phyloP scores from a whole-genome alignment of 2,329 filamentous ascomycete species.

The Colletotrichum destructivum region DNA sequence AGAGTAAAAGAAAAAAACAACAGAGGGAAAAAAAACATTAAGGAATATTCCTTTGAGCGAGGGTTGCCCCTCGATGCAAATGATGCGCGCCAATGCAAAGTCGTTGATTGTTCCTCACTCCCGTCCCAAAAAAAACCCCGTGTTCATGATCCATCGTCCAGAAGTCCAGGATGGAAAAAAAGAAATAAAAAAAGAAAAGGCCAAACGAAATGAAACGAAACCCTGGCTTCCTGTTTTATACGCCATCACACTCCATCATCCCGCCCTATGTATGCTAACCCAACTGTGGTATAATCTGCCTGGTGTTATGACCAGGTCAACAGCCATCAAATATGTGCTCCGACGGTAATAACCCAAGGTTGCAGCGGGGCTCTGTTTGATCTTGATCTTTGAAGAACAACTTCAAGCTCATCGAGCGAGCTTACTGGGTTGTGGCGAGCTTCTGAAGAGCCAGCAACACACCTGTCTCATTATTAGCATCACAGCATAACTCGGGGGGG shows the following conservation, averaged over 20 bases:
- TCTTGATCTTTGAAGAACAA: not conserved
- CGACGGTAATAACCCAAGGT: not conserved
- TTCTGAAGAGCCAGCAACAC: slow-evolving; percentile 61
- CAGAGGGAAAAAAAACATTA: slow-evolving; percentile 12
- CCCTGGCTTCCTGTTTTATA: slow-evolving; percentile 38
- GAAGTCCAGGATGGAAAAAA: slow-evolving; percentile 1
- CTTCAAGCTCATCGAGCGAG: not conserved
- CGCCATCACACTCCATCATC: slow-evolving; percentile 30
- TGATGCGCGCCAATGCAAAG: slow-evolving; percentile 33
- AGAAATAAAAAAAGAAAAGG: slow-evolving; percentile 15
- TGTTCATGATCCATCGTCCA: slow-evolving; percentile 4
- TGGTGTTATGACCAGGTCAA: slow-evolving; percentile 37
- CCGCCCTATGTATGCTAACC: slow-evolving; percentile 28
- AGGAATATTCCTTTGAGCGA: slow-evolving; percentile 22
- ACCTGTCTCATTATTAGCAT: slow-evolving; percentile 48
- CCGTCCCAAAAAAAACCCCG: not conserved
- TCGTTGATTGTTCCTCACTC: slow-evolving; percentile 26
- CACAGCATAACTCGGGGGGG: too few relatives aligned
- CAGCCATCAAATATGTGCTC: slow-evolving; percentile 31
- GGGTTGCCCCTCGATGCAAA: slow-evolving; percentile 27
- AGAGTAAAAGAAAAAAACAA: not conserved
- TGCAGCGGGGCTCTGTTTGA: not conserved
- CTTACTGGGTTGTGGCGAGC: slow-evolving; percentile 49
- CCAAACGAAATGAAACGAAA: slow-evolving; percentile 12
- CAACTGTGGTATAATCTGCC: slow-evolving; percentile 38